These are phyloP conservation scores for Botrytis sinoallii DNA, from an alignment of 2,329 filamentous ascomycete genomes.

Conservation along the genomic window DNA sequence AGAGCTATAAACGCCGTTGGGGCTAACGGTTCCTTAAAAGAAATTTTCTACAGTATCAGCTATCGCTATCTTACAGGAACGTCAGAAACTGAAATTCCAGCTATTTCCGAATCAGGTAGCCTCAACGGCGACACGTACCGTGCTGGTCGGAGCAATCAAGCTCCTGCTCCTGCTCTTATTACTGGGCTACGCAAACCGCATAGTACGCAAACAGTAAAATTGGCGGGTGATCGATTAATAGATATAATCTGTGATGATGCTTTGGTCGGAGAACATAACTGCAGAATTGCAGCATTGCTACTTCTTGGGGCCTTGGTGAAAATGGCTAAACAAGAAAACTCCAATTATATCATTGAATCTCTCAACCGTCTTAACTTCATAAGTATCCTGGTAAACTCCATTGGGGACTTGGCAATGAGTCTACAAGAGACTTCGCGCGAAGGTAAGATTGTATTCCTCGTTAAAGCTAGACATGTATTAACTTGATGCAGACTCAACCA, in stretches of 20 bases:
- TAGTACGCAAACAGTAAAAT: conserved; percentile 67
- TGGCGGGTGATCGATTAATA: conserved; percentile 76
- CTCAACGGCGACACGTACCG: background rate
- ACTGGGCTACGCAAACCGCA: conserved; percentile 47
- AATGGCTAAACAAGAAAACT: conserved; percentile 68
- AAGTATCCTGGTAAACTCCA: conserved; percentile 82
- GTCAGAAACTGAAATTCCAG: conserved; percentile 48
- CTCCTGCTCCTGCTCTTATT: conserved; percentile 33
- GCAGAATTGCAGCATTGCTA: conserved; percentile 81
- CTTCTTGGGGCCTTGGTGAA: conserved; percentile 76
- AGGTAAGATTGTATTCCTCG: conserved; percentile 46
- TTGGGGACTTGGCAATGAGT: conserved; percentile 74
- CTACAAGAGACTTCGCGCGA: conserved; percentile 56
- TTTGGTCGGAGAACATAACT: conserved; percentile 75
- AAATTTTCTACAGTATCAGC: conserved; percentile 88
- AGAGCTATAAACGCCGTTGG: conserved; percentile 73
- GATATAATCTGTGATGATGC: conserved; percentile 92
- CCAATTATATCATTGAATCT: conserved; percentile 71
- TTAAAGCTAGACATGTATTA: conserved; percentile 1
- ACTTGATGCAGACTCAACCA: conserved; percentile 38
- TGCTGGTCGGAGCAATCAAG: background rate
- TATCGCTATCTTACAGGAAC: conserved; percentile 79
- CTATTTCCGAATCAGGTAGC: conserved; percentile 26
- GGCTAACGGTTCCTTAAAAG: conserved; percentile 68
- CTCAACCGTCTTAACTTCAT: conserved; percentile 88